Evolutionary conservation across 257 asterid species (phyloP).

Genomic region (Petrea volubilis): DNA sequence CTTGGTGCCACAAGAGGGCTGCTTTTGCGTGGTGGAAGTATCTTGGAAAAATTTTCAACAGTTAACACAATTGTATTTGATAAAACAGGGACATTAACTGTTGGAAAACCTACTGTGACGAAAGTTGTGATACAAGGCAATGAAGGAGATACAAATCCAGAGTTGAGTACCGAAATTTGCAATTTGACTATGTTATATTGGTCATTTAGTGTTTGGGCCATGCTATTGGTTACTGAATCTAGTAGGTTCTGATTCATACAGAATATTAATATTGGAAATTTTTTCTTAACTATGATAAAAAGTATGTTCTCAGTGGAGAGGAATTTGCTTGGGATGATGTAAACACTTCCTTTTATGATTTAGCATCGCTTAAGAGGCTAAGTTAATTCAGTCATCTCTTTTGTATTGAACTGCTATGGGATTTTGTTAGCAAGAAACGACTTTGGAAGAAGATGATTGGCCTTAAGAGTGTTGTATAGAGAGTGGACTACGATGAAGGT

Average conservation of each 20-base stretch:
- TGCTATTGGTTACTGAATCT: constrained; percentile 12
- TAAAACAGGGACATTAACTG: constrained; percentile 93
- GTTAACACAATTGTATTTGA: constrained; percentile 89
- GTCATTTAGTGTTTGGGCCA: constrained; percentile 3
- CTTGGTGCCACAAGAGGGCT: constrained; percentile 97
- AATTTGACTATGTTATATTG: constrained; percentile 19
- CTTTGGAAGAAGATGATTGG: not conserved
- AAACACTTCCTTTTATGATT: not conserved
- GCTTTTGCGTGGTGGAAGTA: constrained; percentile 97
- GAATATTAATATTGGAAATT: not conserved
- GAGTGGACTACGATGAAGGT: not conserved
- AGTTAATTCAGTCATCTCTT: not conserved
- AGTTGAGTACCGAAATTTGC: constrained; percentile 50
- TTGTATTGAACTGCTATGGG: not conserved
- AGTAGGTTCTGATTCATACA: not conserved
- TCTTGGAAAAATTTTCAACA: constrained; percentile 80
- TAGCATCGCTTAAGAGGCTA: not conserved
- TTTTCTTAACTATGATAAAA: not conserved
- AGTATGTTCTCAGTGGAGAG: not conserved
- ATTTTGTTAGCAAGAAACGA: constrained; percentile 9
- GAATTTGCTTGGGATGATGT: not conserved
- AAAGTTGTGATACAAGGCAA: constrained; percentile 53
- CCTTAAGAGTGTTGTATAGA: not conserved
- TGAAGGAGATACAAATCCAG: constrained; percentile 40
- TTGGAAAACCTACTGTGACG: constrained; percentile 91